Conservation (phyloP, 1,139 yeast genomes). For the Geotrichum armillariae region DNA sequence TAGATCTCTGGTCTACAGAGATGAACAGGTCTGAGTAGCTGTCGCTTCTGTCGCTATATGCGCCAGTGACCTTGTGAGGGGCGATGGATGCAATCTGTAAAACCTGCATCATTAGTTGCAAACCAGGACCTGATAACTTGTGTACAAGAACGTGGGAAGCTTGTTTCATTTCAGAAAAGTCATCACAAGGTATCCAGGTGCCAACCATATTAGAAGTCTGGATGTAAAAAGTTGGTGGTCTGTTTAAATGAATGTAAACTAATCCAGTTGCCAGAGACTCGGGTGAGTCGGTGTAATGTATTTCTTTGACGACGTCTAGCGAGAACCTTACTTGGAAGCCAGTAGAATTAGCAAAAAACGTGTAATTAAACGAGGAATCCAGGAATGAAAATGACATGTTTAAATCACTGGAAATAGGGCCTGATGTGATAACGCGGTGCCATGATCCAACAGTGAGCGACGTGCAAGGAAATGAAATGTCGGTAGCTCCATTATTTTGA, state of each 20-base stretch:
- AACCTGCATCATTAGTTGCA: slow-evolving; percentile 25
- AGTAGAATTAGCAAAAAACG: slow-evolving; percentile 29
- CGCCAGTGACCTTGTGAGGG: slow-evolving; percentile 5
- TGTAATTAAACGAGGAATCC: slow-evolving; percentile 30
- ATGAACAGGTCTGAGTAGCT: neutral
- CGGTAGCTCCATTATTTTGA: slow-evolving; percentile 4
- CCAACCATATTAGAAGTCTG: slow-evolving; percentile 23
- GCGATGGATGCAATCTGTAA: slow-evolving; percentile 5
- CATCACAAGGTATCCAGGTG: slow-evolving; percentile 32
- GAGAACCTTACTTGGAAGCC: slow-evolving; percentile 34
- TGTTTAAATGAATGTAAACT: slow-evolving; percentile 25
- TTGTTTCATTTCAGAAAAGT: slow-evolving; percentile 35
- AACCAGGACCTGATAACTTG: slow-evolving; percentile 30
- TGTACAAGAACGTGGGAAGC: slow-evolving; percentile 31
- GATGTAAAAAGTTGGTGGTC: slow-evolving; percentile 31
- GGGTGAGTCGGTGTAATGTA: slow-evolving; percentile 23
- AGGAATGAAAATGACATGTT: slow-evolving; percentile 29
- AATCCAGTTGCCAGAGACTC: slow-evolving; percentile 25
- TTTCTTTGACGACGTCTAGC: slow-evolving; percentile 26
- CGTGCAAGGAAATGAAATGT: slow-evolving; percentile 26
- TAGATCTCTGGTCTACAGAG: neutral
- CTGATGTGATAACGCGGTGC: slow-evolving; percentile 29
- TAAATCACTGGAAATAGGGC: slow-evolving; percentile 28
- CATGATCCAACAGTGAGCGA: slow-evolving; percentile 36
- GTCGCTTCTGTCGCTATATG: neutral